phyloP scores from a whole-genome alignment of 148 eudicot genomes.

The Rhododendron ferrugineum region DNA sequence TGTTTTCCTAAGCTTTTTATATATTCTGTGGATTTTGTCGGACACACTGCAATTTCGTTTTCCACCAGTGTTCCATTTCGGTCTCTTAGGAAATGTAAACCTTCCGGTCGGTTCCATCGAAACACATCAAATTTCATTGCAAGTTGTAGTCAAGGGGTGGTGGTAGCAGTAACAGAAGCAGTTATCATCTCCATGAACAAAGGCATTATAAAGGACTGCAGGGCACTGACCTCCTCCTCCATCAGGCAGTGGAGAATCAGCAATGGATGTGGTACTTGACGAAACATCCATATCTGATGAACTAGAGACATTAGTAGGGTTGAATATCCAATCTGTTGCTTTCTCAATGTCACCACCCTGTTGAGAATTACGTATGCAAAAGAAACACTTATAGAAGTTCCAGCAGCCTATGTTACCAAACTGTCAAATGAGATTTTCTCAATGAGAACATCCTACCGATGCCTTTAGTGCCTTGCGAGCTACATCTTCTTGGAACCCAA shows the following conservation, averaged over 20 bases:
- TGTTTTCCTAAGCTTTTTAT: not conserved
- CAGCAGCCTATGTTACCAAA: not conserved
- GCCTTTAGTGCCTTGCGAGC: constrained; percentile 77
- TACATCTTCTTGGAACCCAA: constrained; percentile 77
- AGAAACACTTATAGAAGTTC: not conserved
- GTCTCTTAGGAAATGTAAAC: not conserved
- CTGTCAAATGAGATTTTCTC: not conserved
- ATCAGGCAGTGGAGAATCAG: constrained; percentile 66
- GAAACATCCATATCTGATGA: constrained; percentile 59
- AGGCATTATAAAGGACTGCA: not conserved
- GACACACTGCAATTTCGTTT: not conserved
- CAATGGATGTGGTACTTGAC: constrained; percentile 35
- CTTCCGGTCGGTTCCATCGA: not conserved
- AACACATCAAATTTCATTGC: not conserved
- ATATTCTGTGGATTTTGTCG: not conserved
- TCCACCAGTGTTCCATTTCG: not conserved
- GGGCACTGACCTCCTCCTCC: constrained; percentile 86
- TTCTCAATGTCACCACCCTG: constrained; percentile 91
- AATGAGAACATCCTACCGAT: constrained; percentile 36
- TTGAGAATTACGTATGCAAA: constrained; percentile 9
- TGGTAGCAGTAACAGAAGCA: constrained; percentile 4
- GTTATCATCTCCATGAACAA: not conserved
- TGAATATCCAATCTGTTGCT: constrained; percentile 98
- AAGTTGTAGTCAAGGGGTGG: not conserved
- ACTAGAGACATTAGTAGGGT: constrained; percentile 38